Base-by-base conservation (phyloP, 345 rosid genomes). In the Aquilaria sinensis region DNA sequence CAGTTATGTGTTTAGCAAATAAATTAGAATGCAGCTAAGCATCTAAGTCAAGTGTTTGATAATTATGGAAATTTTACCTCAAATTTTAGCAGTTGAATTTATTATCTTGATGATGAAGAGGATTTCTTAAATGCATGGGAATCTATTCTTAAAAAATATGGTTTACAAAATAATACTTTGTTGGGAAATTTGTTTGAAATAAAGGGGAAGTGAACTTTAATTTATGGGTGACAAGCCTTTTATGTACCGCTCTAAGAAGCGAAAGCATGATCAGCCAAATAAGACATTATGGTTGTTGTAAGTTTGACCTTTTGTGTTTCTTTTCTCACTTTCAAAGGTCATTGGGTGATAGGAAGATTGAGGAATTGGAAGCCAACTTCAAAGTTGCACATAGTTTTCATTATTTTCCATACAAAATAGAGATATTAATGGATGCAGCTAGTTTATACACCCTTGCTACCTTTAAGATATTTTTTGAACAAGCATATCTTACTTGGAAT, bases 1-100 rank as follows among this genome's bases (percentile, higher is more conserved):
- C 63, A 70, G 34, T 32, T 73, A 47, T 77, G 81, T 46, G 73
- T 67, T 51, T 77, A 75, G 81, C 77, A 73, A 46, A 58, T 73
- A 13, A 70, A 70, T 60, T 73, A 70, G 61, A 66, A 56, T 32
- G 73, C 66, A 58, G 62, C 68, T 33, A 73, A 62, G 61, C 73
- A 67, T n/a, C 70, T 70, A 15, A 62, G 65, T 58, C 73, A 70
- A 52, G 13, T 53, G 66, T 67, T 70, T 67, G 65, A 49, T 29
- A 60, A 71, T 31, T 70, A 75, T 34, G 61, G 9, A 14, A 61
- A 63, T 50, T 73, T 77, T 62, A 6, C 58, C 13, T 64, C 57
- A 47, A 73, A 73, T 51, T 56, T 74, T 41, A 49, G 65, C 43
- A 14, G 76, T 52, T 78, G 81, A 23, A 43, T 78, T 58, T 69